Base-by-base conservation (phyloP, 1,284 basidiomycete genomes). In the Heterobasidion parviporum region DNA sequence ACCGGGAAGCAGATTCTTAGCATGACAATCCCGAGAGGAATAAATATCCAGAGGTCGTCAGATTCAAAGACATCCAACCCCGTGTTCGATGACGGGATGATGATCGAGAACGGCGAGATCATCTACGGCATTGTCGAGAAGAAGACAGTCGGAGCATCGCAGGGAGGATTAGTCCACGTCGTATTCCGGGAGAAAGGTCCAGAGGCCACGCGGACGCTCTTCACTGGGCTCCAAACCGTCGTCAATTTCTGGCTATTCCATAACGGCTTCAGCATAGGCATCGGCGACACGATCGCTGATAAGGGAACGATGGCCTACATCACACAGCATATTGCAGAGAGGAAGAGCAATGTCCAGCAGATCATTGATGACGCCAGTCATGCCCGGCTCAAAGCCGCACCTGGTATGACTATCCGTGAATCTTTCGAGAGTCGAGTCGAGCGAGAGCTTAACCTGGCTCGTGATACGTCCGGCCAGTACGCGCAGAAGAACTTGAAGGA, bases 191-290 rank as follows among this genome's bases (percentile, higher is more conserved):
- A 99, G 72, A 94, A 96, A 68, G 97, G 97, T 0, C 94, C 94
- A 1, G 92, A 97, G 64, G 87, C 89, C 8, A 94, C 93, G n/a
- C 81, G 92, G 46, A 83, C 87, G 62, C 87, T 98, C 58, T 98
- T 99, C 75, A 93, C 92, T 7, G 94, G 95, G 33, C 78, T 95
- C 1, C 97, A 99, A 68, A 90, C 85, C 74, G 86, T 99, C 55
- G 93, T 99, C 73, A 98, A 99, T 72, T 99, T 85, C 70, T 99
- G 96, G 97, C 81, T 99, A 8, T 89, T 99, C 73, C 97, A 99
- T 74, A 96, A 96, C 63, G 95, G 97, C 45, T 99, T 99, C 80
- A 95, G 92, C 65, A 98, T 99, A 62, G 97, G 97, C 60, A 99
- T 99, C 62, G 97, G 96, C 48, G 97, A 99, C 71, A 99, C 97